Percentiles rank a stretch among this genome's conserved stretches.
Conservation (phyloP, 2,329 filamentous ascomycete species). For the Aphanocladium album region DNA sequence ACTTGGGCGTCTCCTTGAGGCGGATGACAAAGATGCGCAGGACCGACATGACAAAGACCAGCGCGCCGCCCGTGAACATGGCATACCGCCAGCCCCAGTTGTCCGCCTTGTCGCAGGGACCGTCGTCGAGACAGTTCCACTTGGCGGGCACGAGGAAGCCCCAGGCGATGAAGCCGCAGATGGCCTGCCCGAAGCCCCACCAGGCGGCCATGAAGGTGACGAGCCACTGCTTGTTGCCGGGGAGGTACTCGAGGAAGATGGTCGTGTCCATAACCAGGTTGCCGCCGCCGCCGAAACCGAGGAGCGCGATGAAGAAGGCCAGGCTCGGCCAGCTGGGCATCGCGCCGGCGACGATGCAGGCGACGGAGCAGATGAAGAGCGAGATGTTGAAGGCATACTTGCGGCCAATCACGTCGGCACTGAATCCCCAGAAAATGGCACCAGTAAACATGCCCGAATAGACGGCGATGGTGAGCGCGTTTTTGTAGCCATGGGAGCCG, state of each 20-base stretch:
- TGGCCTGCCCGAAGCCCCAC: slow-evolving; percentile 49
- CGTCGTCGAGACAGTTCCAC: slow-evolving; percentile 34
- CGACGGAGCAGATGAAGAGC: slow-evolving; percentile 56
- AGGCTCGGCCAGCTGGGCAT: slow-evolving; percentile 62
- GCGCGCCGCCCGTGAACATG: slow-evolving; percentile 39
- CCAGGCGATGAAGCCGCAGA: slow-evolving; percentile 41
- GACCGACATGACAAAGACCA: slow-evolving; percentile 40
- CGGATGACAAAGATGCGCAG: slow-evolving; percentile 41
- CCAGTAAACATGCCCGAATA: slow-evolving; percentile 53
- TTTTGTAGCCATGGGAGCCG: slow-evolving; percentile 44
- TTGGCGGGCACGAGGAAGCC: slow-evolving; percentile 44
- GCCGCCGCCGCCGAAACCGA: slow-evolving; percentile 55
- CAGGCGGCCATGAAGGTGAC: slow-evolving; percentile 41
- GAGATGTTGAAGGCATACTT: slow-evolving; percentile 65
- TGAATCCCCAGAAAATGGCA: slow-evolving; percentile 64
- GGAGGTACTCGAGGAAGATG: slow-evolving; percentile 49
- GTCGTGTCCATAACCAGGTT: slow-evolving; percentile 48
- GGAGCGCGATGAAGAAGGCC: slow-evolving; percentile 57
- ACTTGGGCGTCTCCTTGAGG: slow-evolving; percentile 46
- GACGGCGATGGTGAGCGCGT: slow-evolving; percentile 56
- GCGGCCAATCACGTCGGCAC: slow-evolving; percentile 63
- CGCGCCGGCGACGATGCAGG: slow-evolving; percentile 57
- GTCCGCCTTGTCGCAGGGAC: slow-evolving; percentile 39
- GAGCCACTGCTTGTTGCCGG: slow-evolving; percentile 42
- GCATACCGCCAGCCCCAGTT: slow-evolving; percentile 49